These are phyloP conservation scores for Hanseniaspora hatyaiensis DNA, from an alignment of 805 yeast genomes.

Conservation along the genomic window DNA sequence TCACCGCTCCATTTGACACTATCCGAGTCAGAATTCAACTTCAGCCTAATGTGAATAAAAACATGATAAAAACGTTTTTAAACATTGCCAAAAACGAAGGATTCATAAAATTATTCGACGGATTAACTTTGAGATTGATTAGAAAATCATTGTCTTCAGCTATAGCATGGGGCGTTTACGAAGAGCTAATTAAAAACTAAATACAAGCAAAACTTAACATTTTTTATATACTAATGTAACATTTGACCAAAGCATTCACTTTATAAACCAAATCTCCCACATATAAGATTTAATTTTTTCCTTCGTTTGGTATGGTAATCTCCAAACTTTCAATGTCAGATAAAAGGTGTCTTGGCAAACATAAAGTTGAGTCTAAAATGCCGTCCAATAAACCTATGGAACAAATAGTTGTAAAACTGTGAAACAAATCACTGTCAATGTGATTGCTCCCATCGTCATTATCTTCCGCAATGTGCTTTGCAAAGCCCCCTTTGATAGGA, in stretches of 20 bases:
- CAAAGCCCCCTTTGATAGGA: constrained; percentile 61
- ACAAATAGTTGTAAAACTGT: constrained; percentile 51
- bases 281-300: too few species aligned
- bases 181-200: constrained; percentile 52
- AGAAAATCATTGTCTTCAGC: constrained; percentile 89
- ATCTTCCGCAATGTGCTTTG: constrained; percentile 34
- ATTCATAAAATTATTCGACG: constrained; percentile 57
- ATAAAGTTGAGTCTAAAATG: constrained; percentile 25
- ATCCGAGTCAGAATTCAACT: constrained; percentile 86
- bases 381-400: constrained; percentile 35
- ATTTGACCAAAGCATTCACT: too few species aligned
- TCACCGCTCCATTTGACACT: constrained; percentile 92
- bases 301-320: too few species aligned
- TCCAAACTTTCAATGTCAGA: background rate
- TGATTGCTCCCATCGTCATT: constrained; percentile 24
- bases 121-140: constrained; percentile 64
- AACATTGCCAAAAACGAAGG: constrained; percentile 38
- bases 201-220: too few species aligned
- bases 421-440: constrained; percentile 60
- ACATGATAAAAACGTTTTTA: constrained; percentile 33
- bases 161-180: constrained; percentile 94
- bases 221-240: too few species aligned
- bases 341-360: constrained; percentile 21
- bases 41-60: constrained; percentile 37
- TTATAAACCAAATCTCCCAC: too few species aligned